Percentiles rank a stretch among this genome's conserved stretches.
Conservation (phyloP, 495 filamentous ascomycete genomes). For the Penicillium alfredii region DNA sequence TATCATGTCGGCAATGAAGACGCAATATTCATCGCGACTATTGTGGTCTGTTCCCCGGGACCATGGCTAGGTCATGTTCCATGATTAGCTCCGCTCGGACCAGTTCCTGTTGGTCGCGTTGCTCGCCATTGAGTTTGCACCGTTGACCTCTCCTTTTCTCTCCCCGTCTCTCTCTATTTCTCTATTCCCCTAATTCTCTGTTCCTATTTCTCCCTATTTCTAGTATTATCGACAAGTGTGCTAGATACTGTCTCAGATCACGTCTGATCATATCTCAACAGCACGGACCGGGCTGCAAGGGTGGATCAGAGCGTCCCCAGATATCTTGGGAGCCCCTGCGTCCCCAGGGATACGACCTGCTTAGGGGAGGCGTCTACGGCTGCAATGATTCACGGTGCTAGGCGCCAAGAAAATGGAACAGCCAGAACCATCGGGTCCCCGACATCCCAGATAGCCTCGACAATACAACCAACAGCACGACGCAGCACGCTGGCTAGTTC, state of each 20-base stretch:
- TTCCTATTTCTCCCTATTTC: not conserved
- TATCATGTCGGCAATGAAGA: no score
- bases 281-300: constrained; percentile 20
- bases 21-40: constrained; percentile 7
- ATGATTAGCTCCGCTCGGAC: constrained; percentile 1
- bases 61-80: not conserved
- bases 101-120: not conserved
- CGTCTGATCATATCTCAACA: not conserved
- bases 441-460: constrained; percentile 1
- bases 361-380: constrained; percentile 4
- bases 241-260: not conserved
- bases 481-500: not conserved
- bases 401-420: constrained; percentile 5
- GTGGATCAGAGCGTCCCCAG: constrained; percentile 5
- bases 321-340: constrained; percentile 18
- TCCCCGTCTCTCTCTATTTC: no score
- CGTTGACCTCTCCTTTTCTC: no score
- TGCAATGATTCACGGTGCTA: constrained; percentile 6
- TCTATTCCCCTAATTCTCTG: not conserved
- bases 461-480: not conserved
- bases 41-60: constrained; percentile 5
- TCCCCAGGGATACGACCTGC: constrained; percentile 20
- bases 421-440: not conserved
- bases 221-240: no score
- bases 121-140: not conserved